These are phyloP conservation scores for Suillus subalutaceus DNA, from an alignment of 768 basidiomycete genomes.

Conservation along the genomic window DNA sequence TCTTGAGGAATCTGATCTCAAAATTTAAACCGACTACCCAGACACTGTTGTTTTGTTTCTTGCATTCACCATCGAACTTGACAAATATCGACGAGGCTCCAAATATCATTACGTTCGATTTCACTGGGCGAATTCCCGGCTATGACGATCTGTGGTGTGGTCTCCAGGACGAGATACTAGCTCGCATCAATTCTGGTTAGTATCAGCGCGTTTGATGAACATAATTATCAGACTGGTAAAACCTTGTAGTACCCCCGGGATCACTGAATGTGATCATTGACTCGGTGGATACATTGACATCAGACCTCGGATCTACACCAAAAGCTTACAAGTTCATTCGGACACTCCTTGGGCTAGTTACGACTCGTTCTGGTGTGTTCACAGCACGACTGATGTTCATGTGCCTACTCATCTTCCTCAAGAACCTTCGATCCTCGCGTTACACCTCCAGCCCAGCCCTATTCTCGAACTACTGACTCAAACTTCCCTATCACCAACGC, in stretches of 20 bases:
- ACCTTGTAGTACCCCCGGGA: constrained; percentile 40
- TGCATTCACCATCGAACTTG: constrained; percentile 54
- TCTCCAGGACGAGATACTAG: constrained; percentile 41
- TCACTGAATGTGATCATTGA: constrained; percentile 72
- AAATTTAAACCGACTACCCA: constrained; percentile 22
- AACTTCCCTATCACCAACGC: constrained; percentile 63
- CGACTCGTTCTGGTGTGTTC: constrained; percentile 51
- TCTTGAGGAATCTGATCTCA: constrained; percentile 51
- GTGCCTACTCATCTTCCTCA: constrained; percentile 14
- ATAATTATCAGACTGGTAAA: background rate
- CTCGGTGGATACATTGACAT: constrained; percentile 65
- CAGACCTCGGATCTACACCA: constrained; percentile 58
- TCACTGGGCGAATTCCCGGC: constrained; percentile 52
- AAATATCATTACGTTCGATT: constrained; percentile 50
- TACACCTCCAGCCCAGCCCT: constrained; percentile 56
- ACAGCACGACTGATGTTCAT: background rate
- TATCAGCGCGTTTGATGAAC: constrained; percentile 28
- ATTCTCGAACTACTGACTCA: constrained; percentile 60
- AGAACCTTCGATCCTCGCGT: constrained; percentile 61
- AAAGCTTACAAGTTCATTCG: constrained; percentile 56
- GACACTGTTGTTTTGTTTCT: constrained; percentile 57
- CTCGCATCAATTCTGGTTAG: constrained; percentile 42
- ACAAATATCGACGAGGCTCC: constrained; percentile 32
- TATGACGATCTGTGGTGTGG: constrained; percentile 45
- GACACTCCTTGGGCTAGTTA: constrained; percentile 47